Percentiles rank a stretch among this genome's conserved stretches.
phyloP scores from a whole-genome alignment of 2,329 filamentous ascomycete genomes.

The Aspergillus pseudoglaucus region DNA sequence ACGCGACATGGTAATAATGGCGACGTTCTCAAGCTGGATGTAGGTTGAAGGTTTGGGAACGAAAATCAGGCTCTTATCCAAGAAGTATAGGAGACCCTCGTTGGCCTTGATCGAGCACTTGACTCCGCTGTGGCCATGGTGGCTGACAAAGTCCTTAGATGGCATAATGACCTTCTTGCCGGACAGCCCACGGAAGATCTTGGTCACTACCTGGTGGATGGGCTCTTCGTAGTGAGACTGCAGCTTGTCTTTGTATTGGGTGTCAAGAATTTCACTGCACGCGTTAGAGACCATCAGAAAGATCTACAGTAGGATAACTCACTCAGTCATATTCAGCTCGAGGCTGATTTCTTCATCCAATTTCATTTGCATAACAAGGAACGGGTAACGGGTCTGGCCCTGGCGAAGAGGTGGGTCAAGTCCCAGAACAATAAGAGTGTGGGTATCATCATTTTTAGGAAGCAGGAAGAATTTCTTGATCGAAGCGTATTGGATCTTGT shows the following conservation, averaged over 20 bases:
- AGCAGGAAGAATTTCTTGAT: conserved; percentile 99
- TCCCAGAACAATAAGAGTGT: conserved; percentile 89
- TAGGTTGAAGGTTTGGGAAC: conserved; percentile 97
- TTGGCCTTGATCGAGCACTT: conserved; percentile 99
- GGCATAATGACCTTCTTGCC: conserved; percentile 94
- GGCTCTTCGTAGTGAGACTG: conserved; percentile 87
- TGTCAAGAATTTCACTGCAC: conserved; percentile 62
- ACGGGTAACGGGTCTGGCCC: conserved; percentile 95
- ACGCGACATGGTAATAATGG: conserved; percentile 88
- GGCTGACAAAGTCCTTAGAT: conserved; percentile 88
- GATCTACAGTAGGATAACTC: conserved; percentile 12
- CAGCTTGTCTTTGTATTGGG: conserved; percentile 84
- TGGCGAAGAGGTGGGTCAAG: conserved; percentile 92
- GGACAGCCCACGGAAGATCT: conserved; percentile 89
- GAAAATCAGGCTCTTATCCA: conserved; percentile 98
- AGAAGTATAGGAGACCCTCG: conserved; percentile 91
- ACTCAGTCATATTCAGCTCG: conserved; percentile 89
- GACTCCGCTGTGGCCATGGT: conserved; percentile 89
- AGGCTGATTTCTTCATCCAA: conserved; percentile 95
- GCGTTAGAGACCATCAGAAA: conserved; percentile 7
- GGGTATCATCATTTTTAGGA: conserved; percentile 95
- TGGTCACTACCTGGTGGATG: conserved; percentile 85
- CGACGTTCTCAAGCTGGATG: conserved; percentile 88
- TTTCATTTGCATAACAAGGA: conserved; percentile 99
- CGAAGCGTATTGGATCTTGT: conserved; percentile 97